Conservation (phyloP, 192 early-diverging fungal genomes). For the Allomyces macrogynus region DNA sequence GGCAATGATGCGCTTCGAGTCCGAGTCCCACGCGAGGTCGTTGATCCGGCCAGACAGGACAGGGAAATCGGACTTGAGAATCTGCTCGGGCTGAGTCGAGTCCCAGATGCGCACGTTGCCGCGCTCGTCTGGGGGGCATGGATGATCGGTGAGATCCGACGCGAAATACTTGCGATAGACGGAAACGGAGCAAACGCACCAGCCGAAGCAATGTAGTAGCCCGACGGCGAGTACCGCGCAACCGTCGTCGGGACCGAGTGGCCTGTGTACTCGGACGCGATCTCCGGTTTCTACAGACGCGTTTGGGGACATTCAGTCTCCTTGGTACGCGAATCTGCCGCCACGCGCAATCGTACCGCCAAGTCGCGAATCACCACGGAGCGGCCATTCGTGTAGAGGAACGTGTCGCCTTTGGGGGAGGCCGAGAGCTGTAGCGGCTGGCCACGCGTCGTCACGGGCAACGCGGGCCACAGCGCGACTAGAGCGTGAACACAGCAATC, state of each 20-base stretch:
- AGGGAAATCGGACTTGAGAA: slow-evolving; percentile 63
- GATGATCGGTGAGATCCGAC: neutral
- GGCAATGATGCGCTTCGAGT: slow-evolving; percentile 88
- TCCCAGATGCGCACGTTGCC: slow-evolving; percentile 95
- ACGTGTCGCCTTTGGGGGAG: slow-evolving; percentile 59
- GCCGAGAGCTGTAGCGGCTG: slow-evolving; percentile 57
- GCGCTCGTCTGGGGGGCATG: slow-evolving; percentile 30
- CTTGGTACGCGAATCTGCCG: too few species aligned
- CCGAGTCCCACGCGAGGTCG: slow-evolving; percentile 86
- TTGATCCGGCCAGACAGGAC: slow-evolving; percentile 48
- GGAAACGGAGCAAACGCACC: slow-evolving; percentile 22
- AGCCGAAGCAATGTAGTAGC: slow-evolving; percentile 90
- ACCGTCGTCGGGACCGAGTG: slow-evolving; percentile 61
- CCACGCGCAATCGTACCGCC: too few species aligned
- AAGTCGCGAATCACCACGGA: slow-evolving; percentile 70
- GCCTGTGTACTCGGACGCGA: slow-evolving; percentile 63
- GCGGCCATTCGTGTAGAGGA: slow-evolving; percentile 80
- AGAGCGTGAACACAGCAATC: too few species aligned
- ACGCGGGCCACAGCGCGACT: slow-evolving; percentile 37
- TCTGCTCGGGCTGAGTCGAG: slow-evolving; percentile 51
- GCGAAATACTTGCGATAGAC: slow-evolving; percentile 1
- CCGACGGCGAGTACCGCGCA: slow-evolving; percentile 73
- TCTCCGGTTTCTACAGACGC: slow-evolving; percentile 38
- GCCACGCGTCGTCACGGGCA: slow-evolving; percentile 60
- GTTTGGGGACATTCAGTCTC: too few species aligned